phyloP scores from a whole-genome alignment of 306 rosid genomes.

The Luffa aegyptiaca region DNA sequence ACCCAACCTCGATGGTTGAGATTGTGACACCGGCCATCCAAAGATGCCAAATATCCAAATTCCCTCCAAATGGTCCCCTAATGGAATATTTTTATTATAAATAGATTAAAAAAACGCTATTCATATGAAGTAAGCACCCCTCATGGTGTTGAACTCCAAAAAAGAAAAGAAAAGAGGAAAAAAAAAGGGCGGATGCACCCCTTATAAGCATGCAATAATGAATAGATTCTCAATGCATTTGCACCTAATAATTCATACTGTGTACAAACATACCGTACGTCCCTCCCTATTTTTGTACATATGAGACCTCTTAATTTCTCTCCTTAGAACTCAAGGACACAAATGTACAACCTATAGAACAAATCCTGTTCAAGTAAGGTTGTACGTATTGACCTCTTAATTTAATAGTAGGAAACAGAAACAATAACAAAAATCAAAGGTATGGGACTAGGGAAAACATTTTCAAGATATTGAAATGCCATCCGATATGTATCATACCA shows the following conservation, averaged over 20 bases:
- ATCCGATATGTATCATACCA: slow-evolving; percentile 42
- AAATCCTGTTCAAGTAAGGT: no score
- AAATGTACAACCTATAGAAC: no score
- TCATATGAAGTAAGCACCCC: neutral
- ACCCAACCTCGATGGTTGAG: no score
- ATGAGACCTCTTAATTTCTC: neutral
- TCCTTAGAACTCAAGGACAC: no score
- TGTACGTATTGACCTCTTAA: neutral
- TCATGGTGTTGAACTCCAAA: no score
- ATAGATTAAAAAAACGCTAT: neutral
- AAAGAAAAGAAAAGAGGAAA: no score
- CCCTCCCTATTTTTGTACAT: neutral
- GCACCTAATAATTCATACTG: neutral
- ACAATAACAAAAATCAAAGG: neutral
- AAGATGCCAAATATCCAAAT: neutral
- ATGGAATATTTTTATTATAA: no score
- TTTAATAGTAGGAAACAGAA: neutral
- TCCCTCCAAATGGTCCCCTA: neutral
- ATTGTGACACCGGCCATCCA: neutral
- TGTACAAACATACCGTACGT: neutral
- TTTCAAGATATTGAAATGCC: neutral
- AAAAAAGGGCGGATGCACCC: neutral
- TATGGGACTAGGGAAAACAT: neutral
- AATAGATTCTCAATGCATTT: neutral
- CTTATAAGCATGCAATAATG: neutral